phyloP scores from a whole-genome alignment of 2,329 filamentous ascomycete genomes.

The Penicillium brasilianum region DNA sequence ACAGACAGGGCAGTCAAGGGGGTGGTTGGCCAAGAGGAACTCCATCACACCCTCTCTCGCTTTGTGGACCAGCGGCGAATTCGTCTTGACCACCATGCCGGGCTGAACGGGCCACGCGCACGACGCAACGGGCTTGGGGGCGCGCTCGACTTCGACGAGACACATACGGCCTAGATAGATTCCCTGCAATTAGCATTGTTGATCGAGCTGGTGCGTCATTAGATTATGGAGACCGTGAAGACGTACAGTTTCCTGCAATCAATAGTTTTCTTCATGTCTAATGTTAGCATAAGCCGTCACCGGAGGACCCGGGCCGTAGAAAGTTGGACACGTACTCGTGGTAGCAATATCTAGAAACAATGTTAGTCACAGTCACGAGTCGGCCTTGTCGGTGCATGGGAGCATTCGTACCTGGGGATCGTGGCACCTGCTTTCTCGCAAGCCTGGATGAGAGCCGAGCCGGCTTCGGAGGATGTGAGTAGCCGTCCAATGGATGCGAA shows the following conservation, averaged over 20 bases:
- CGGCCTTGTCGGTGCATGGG: not conserved
- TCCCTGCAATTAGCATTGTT: not conserved
- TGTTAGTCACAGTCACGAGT: slow-evolving; percentile 40
- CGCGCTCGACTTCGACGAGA: slow-evolving; percentile 94
- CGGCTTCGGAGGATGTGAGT: slow-evolving; percentile 64
- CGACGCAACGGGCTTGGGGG: slow-evolving; percentile 95
- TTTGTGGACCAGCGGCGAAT: slow-evolving; percentile 95
- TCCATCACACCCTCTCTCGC: slow-evolving; percentile 99
- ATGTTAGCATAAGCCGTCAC: slow-evolving; percentile 32
- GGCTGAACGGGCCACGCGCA: slow-evolving; percentile 99
- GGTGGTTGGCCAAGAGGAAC: slow-evolving; percentile 94
- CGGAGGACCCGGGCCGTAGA: slow-evolving; percentile 18
- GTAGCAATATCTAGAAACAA: slow-evolving; percentile 81
- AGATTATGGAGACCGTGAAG: not conserved
- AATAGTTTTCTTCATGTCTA: slow-evolving; percentile 75
- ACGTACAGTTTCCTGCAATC: slow-evolving; percentile 92
- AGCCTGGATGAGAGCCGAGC: slow-evolving; percentile 95
- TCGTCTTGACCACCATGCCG: slow-evolving; percentile 98
- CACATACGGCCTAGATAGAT: slow-evolving; percentile 76
- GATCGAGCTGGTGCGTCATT: not conserved
- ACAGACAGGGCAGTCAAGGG: slow-evolving; percentile 94
- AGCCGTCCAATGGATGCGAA: slow-evolving; percentile 16
- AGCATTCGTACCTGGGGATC: slow-evolving; percentile 72
- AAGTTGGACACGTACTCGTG: slow-evolving; percentile 73
- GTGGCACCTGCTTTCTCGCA: slow-evolving; percentile 96